Conservation (phyloP, 192 early-diverging fungal genomes). For the Spizellomyces sp. region DNA sequence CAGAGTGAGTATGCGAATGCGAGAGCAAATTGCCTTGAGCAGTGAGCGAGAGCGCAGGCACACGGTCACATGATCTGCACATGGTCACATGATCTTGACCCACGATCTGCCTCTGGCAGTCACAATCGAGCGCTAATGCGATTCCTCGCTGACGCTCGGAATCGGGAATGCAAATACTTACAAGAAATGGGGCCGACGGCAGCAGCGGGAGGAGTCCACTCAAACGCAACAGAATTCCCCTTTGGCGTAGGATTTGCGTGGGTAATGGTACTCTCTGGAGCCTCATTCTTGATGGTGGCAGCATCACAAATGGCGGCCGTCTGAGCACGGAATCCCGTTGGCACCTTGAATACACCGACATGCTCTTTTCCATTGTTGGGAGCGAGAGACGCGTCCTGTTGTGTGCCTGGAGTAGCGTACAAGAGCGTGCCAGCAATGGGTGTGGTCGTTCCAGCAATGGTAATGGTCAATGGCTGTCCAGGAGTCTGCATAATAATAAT, state of each 20-base stretch:
- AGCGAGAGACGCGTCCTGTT: conserved; percentile 26
- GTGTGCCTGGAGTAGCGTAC: conserved; percentile 35
- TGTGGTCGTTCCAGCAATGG: not conserved
- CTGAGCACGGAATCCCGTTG: conserved; percentile 40
- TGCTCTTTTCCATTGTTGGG: conserved; percentile 23
- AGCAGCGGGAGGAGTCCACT: conserved; percentile 25
- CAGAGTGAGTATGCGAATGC: not conserved
- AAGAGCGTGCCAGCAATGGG: conserved; percentile 28
- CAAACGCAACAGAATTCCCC: conserved; percentile 16
- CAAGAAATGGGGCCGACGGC: conserved; percentile 12
- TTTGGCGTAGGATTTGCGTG: conserved; percentile 31
- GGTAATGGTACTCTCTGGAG: conserved; percentile 37
- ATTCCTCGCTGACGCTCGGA: too few relatives aligned
- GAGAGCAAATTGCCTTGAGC: too few relatives aligned
- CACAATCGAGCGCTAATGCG: too few relatives aligned
- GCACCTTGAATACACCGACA: conserved; percentile 32
- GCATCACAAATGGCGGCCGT: conserved; percentile 33
- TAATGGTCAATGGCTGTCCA: conserved; percentile 17
- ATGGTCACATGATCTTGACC: too few relatives aligned
- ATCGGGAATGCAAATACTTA: too few relatives aligned
- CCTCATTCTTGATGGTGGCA: conserved; percentile 29
- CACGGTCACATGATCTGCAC: too few relatives aligned
- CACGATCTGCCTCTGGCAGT: too few relatives aligned
- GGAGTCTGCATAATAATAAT: not conserved
- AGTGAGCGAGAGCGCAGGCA: too few relatives aligned